Evolutionary conservation across 23 red algal genomes (phyloP).

Genomic region (Gracilaria domingensis): DNA sequence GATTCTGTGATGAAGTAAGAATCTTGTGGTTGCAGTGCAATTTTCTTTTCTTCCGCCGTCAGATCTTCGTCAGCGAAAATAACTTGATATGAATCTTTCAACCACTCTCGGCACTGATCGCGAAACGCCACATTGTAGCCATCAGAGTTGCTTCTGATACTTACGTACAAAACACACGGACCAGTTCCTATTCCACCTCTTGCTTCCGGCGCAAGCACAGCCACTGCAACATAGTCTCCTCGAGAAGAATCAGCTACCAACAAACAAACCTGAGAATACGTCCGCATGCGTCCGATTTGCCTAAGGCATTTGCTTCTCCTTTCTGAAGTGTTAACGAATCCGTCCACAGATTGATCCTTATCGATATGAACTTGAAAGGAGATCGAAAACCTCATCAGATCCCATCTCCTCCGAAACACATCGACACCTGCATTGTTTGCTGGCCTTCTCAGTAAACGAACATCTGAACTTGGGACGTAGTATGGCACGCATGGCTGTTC

Average conservation of each 20-base stretch:
- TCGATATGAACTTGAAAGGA: slow-evolving; percentile 66
- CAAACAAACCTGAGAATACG: slow-evolving; percentile 55
- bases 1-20: slow-evolving; percentile 79
- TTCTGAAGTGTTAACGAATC: slow-evolving; percentile 52
- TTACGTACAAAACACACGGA: slow-evolving; percentile 68
- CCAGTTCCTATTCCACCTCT: slow-evolving; percentile 39
- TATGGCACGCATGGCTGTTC: slow-evolving; percentile 71
- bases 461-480: slow-evolving; percentile 75
- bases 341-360: slow-evolving; percentile 41
- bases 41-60: slow-evolving; percentile 29
- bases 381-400: slow-evolving; percentile 61
- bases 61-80: slow-evolving; percentile 63
- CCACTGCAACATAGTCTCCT: slow-evolving; percentile 72
- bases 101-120: slow-evolving; percentile 69
- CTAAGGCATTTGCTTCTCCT: slow-evolving; percentile 61
- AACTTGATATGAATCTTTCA: slow-evolving; percentile 12
- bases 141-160: slow-evolving; percentile 61
- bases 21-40: slow-evolving; percentile 67
- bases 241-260: slow-evolving; percentile 69
- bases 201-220: slow-evolving; percentile 72
- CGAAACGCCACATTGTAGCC: slow-evolving; percentile 59
- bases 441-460: slow-evolving; percentile 57
- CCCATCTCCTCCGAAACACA: slow-evolving; percentile 83
- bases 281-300: slow-evolving; percentile 63
- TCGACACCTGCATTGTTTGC: slow-evolving; percentile 67